Base-by-base conservation (phyloP, 202 grass and related monocot species). In the Panicum hallii region DNA sequence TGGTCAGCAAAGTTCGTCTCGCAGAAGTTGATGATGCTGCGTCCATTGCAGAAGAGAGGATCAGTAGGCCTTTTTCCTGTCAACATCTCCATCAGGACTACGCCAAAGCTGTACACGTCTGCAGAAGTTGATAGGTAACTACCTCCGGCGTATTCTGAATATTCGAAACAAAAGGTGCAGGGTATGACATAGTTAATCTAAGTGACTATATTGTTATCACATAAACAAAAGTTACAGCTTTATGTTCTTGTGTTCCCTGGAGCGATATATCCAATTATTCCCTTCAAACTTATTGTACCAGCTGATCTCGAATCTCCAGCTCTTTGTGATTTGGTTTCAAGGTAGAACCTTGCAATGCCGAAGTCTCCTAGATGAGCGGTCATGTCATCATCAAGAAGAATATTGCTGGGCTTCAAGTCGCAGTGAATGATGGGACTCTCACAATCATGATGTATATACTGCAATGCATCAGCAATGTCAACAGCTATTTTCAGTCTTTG, bases 181-280 rank as follows among this genome's bases (percentile, higher is more conserved):
- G 56, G 4, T 36, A 9, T 74, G 45, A 38, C 3, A 67, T 42
- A 67, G 0, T 67, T 20, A 8, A 6, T 44, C 9, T 58, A 58
- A 58, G 22, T 22, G 19, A 0, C 54, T 41, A 20, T 41, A 66
- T 40, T 66, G 32, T 66, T 41, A 19, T 40, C 32, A 66, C 6
- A 79, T 23, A 73, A 52, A 67, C n/a, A 11, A 41, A 41, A 42
- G 7, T 2, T 68, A 66, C 4, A 44, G 4, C 17, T 44, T 68
- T 43, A 44, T 22, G 16, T 42, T 5, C 11, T 68, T 44, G 11
- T 68, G 64, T 44, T 19, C 87, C 89, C 89, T 87, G 89, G 84
- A 69, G 89, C 68, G 36, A 90, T 84, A 69, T 90, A 90, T 20
- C 84, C 89, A 9, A 90, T 88, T 15, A 88, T 86, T 3, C 91